A percentile compares a stretch with the other conserved stretches of the same genome.
These are phyloP conservation scores for Colletotrichum cuscutae DNA, from an alignment of 2,329 filamentous ascomycete species.

Conservation along the genomic window DNA sequence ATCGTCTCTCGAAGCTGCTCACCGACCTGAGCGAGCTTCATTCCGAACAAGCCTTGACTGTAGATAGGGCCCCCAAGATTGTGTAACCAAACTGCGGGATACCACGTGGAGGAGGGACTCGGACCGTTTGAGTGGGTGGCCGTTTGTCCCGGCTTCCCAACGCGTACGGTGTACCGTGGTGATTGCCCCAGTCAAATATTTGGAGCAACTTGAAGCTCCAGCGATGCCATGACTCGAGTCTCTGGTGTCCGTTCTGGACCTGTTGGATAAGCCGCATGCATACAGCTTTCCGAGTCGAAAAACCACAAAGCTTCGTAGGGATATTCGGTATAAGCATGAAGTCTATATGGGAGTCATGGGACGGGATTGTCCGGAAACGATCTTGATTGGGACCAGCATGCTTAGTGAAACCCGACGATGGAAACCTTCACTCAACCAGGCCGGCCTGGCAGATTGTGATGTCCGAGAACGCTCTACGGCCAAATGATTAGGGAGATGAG, in stretches of 20 bases:
- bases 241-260: neutral
- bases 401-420: conserved; percentile 8
- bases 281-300: neutral
- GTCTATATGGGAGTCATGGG: conserved; percentile 6
- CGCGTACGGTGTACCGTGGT: neutral
- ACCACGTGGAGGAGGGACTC: conserved; percentile 29
- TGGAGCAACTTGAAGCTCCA: neutral
- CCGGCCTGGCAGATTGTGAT: neutral
- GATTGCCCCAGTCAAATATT: neutral
- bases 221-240: conserved; percentile 13
- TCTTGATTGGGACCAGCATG: neutral
- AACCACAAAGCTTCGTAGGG: neutral
- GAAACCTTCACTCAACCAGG: conserved; percentile 4
- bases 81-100: conserved; percentile 16
- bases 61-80: conserved; percentile 11
- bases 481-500: neutral
- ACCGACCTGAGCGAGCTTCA: neutral
- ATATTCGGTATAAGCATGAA: neutral
- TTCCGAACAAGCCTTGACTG: neutral
- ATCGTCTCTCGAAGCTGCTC: neutral
- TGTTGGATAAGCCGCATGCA: neutral
- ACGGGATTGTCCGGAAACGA: neutral
- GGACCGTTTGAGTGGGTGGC: conserved; percentile 2
- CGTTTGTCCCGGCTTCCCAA: neutral
- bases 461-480: neutral